Conservation (phyloP, 768 basidiomycete genomes). For the Polyporus arcularius region DNA sequence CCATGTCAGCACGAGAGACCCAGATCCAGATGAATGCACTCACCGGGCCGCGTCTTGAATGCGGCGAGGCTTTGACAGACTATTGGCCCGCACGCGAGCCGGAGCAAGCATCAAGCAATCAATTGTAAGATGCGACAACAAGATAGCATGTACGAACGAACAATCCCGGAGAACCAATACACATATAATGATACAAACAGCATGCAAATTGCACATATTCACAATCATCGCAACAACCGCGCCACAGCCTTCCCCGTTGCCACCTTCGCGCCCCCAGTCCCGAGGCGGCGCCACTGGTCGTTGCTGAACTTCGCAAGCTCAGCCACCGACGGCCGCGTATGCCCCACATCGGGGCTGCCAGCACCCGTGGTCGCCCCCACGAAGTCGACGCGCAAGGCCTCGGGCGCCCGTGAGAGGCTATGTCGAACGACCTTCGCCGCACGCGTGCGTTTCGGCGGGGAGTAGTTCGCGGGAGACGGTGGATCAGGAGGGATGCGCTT, state of each 20-base stretch:
- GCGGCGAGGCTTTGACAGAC: no score
- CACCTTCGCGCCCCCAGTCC: neutral
- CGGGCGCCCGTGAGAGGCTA: neutral
- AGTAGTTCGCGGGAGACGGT: slow-evolving; percentile 12
- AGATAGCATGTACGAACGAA: neutral
- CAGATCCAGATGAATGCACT: no score
- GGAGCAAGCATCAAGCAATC: no score
- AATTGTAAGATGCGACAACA: neutral
- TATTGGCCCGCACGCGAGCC: no score
- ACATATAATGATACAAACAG: neutral
- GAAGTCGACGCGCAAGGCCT: neutral
- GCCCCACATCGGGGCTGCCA: neutral
- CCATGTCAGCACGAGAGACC: no score
- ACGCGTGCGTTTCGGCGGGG: slow-evolving; percentile 27
- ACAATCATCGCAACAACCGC: neutral
- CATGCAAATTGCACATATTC: neutral
- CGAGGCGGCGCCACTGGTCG: neutral
- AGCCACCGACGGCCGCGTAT: neutral
- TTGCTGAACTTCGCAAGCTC: neutral
- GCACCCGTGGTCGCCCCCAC: neutral
- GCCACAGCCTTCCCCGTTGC: slow-evolving; percentile 5
- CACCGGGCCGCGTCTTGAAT: no score
- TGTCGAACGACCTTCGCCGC: slow-evolving; percentile 20
- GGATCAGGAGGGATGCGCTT: neutral
- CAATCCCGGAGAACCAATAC: neutral